Evolutionary conservation across 2,329 filamentous ascomycete genomes (phyloP), one percentile per base, ranked within the genome.

Genomic region (Diplocarpon rosae): DNA sequence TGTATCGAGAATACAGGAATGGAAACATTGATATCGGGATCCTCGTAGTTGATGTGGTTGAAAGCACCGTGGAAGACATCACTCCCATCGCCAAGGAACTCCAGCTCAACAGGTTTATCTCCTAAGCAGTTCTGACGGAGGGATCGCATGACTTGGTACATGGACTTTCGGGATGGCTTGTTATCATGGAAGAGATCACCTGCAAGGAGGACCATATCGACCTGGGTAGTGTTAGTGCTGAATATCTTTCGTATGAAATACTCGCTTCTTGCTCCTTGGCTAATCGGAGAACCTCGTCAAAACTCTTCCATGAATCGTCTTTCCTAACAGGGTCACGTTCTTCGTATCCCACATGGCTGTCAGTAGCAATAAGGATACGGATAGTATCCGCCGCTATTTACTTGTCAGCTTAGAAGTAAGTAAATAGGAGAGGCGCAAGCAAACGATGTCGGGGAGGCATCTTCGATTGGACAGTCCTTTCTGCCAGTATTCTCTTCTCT

Each of bases 1-100:
- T 98, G 93, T 33, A 98, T 98, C 0, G 90, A 95, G 62, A 98
- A 98, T 24, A 98, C 88, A 0, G 92, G 92, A 45, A 96, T 95
- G 1, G 89, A 86, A 49, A 98, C 79, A 58, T 98, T 98, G 64
- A 98, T 95, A 57, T 98, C 87, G 17, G 86, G 79, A 58, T 98
- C 92, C 64, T 96, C 88, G 65, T 98, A 98, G 65, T 98, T 98
- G 65, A 95, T 90, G 62, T 95, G 85, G 39, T 87, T 82, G 60
- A 95, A 94, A 0, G 87, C 81, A 6, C 85, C 85, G 50, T 87
- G 83, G 57, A 98, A 95, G 51, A 90, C 85, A 57, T 94, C 85
- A 54, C 81, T 87, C 7, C 86, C 87, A 64, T 98, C 92, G 60
- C 88, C 94, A 36, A 98, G 72, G 65, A 96, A 88, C 64, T 98